Evolutionary conservation across 768 basidiomycete genomes (phyloP), one percentile per base, ranked within the genome.

Genomic region (Coprinopsis cinerea): DNA sequence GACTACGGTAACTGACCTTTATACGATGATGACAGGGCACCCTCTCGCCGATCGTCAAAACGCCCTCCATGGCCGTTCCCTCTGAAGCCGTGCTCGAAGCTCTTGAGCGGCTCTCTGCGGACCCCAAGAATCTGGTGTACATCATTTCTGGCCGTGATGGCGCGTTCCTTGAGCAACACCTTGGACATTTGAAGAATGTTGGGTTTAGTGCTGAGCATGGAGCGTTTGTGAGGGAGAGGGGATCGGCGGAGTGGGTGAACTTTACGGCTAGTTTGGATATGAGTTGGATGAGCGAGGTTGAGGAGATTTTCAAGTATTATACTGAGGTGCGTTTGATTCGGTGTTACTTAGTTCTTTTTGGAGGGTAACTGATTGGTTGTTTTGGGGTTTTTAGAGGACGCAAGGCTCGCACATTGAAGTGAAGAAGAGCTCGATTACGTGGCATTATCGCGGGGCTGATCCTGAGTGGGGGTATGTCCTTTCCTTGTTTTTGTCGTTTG

Each of bases 131-230:
- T 67, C 57, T 96, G 36, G 93, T 97, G 47, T 98, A 92, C 71
- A 92, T 99, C 66, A 96, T 99, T 64, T 96, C 93, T 0, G 95
- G 95, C 1, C 90, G 95, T 24, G 95, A 98, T 63, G 84, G 85
- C 44, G 87, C 70, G 45, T 99, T 99, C 78, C 74, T 99, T 14
- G 89, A 92, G 61, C 78, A 86, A 58, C 92, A 97, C 61, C 77
- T 97, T 18, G 95, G 94, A 1, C 85, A 92, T 65, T 72, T 99
- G 51, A 67, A 69, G 56, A 74, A 78, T 42, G 74, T 99, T 5
- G 95, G 95, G 11, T 88, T 98, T 77, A 88, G 84, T 17, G 95
- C 95, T 18, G 95, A 99, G 68, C 95, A 99, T 62, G 95, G 95
- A 10, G 88, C 86, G 22, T 98, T 97, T 72, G 78, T 97, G 43